A percentile compares a stretch with the other conserved stretches of the same genome.
Evolutionary conservation across 257 asterid species (phyloP).

Genomic region (Nicotiana tomentosiformis): DNA sequence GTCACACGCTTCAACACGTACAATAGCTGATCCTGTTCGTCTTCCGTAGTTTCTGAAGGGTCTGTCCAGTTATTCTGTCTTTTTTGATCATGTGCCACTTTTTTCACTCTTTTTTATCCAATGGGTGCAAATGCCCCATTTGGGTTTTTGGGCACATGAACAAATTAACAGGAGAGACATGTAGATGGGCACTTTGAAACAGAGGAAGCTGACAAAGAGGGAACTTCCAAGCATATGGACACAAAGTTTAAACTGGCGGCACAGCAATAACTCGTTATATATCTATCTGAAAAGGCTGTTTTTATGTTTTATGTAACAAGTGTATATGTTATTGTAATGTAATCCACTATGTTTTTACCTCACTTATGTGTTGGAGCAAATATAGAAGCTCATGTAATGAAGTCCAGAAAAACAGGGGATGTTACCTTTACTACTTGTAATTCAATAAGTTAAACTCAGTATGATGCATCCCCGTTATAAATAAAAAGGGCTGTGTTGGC

Average conservation of each 20-base stretch:
- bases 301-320: background rate
- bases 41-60: constrained; percentile 2
- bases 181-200: background rate
- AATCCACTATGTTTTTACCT: background rate
- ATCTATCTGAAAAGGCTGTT: background rate
- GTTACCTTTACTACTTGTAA: background rate
- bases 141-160: constrained; percentile 26
- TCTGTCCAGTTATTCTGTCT: constrained; percentile 11
- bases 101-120: constrained; percentile 21
- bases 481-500: background rate
- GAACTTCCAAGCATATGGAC: background rate
- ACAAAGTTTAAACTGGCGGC: background rate
- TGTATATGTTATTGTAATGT: background rate
- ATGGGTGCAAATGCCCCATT: constrained; percentile 16
- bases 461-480: background rate
- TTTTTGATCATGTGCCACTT: constrained; percentile 12
- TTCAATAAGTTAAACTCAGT: background rate
- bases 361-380: background rate
- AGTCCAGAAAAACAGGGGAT: background rate
- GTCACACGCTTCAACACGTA: background rate
- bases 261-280: background rate
- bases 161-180: background rate
- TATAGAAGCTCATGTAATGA: background rate
- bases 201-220: constrained; percentile 4
- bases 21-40: background rate